Conservation (phyloP, 2,329 filamentous ascomycete genomes). For the Zelopaecilomyces penicillatus region DNA sequence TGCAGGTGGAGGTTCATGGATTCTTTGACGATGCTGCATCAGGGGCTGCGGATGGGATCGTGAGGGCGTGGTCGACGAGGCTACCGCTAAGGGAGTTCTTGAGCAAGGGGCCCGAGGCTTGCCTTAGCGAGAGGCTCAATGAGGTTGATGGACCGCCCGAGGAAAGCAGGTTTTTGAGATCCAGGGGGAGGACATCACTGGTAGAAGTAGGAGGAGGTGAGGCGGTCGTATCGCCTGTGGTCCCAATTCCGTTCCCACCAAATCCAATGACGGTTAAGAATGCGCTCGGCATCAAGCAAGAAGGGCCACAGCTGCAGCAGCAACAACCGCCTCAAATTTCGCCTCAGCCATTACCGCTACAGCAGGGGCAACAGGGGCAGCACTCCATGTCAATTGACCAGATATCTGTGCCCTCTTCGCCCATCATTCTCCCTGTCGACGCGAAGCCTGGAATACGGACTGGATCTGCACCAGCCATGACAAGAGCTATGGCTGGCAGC, state of each 20-base stretch:
- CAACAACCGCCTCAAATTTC: background rate
- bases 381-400: background rate
- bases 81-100: slow-evolving; percentile 47
- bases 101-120: slow-evolving; percentile 44
- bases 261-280: slow-evolving; percentile 17
- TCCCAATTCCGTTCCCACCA: slow-evolving; percentile 6
- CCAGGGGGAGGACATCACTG: slow-evolving; percentile 19
- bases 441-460: slow-evolving; percentile 12
- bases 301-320: background rate
- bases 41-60: slow-evolving; percentile 16
- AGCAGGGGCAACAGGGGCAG: background rate
- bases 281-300: slow-evolving; percentile 24
- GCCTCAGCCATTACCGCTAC: background rate
- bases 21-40: slow-evolving; percentile 41
- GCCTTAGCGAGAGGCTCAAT: slow-evolving; percentile 44
- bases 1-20: slow-evolving; percentile 47
- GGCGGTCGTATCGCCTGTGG: background rate
- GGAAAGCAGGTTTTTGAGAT: slow-evolving; percentile 20
- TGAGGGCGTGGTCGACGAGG: slow-evolving; percentile 44
- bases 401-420: slow-evolving; percentile 20
- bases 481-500: slow-evolving; percentile 1
- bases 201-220: slow-evolving; percentile 10
- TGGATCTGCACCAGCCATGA: slow-evolving; percentile 18
- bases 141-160: slow-evolving; percentile 26
- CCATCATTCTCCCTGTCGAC: slow-evolving; percentile 23